Evolutionary conservation across 2,329 filamentous ascomycete genomes (phyloP).

Genomic region (Plenodomus biglobosus): DNA sequence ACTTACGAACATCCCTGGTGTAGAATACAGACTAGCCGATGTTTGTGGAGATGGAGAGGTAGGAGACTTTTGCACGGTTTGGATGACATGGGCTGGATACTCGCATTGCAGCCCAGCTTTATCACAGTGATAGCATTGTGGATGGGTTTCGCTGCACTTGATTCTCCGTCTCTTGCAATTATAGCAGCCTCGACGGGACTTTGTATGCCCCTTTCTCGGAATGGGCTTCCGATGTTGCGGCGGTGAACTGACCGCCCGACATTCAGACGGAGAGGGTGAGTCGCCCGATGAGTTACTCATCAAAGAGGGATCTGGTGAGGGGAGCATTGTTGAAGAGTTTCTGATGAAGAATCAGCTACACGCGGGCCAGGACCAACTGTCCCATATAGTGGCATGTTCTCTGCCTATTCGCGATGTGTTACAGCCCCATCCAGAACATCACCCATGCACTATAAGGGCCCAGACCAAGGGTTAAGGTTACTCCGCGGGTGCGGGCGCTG

Average conservation of each 20-base stretch:
- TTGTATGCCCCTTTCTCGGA: slow-evolving; percentile 62
- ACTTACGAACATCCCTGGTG: slow-evolving; percentile 40
- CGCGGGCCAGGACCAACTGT: slow-evolving; percentile 9
- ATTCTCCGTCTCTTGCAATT: slow-evolving; percentile 68
- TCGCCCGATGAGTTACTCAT: slow-evolving; percentile 36
- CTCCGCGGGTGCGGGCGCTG: slow-evolving; percentile 21
- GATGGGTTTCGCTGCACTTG: slow-evolving; percentile 69
- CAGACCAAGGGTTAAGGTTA: slow-evolving; percentile 32
- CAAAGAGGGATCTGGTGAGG: slow-evolving; percentile 21
- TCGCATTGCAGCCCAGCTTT: slow-evolving; percentile 65
- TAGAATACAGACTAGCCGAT: slow-evolving; percentile 33
- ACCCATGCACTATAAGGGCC: slow-evolving; percentile 31
- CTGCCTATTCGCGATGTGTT: slow-evolving; percentile 13
- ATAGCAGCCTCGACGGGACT: slow-evolving; percentile 66
- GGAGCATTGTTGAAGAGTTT: slow-evolving; percentile 19
- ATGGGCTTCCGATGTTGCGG: slow-evolving; percentile 39
- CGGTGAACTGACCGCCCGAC: slow-evolving; percentile 19
- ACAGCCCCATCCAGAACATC: slow-evolving; percentile 13
- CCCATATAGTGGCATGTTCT: slow-evolving; percentile 34
- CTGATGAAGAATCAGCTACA: no score
- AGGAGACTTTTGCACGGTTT: slow-evolving; percentile 25
- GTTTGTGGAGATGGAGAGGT: slow-evolving; percentile 30
- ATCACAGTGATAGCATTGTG: slow-evolving; percentile 63
- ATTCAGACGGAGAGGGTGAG: slow-evolving; percentile 31
- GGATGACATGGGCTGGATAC: slow-evolving; percentile 55